Evolutionary conservation across 2,329 filamentous ascomycete species (phyloP).

Genomic region (Magnaporthiopsis rhizophila): DNA sequence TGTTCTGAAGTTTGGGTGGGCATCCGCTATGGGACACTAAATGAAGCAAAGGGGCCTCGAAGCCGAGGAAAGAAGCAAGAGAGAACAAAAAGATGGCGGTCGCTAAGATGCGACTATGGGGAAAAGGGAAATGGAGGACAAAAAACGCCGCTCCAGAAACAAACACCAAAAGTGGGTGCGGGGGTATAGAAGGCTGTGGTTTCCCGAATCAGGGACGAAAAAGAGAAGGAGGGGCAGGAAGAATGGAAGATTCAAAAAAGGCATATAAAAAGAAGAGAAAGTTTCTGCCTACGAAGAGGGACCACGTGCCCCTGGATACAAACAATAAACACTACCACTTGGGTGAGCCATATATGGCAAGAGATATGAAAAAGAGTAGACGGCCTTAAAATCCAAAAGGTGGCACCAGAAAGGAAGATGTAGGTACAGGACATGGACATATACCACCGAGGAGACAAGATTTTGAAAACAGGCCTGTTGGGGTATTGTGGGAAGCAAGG

Average conservation of each 20-base stretch:
- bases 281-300: not conserved
- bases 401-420: not conserved
- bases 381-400: no score
- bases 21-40: not conserved
- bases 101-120: not conserved
- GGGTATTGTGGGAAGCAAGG: not conserved
- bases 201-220: not conserved
- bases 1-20: not conserved
- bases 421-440: not conserved
- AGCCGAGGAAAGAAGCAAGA: not conserved
- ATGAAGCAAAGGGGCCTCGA: not conserved
- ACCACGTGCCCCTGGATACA: not conserved
- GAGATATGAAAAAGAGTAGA: no score
- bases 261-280: not conserved
- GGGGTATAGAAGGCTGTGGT: not conserved
- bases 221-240: not conserved
- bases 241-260: not conserved
- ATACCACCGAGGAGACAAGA: not conserved
- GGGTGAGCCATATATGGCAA: not conserved
- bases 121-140: not conserved
- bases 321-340: slow-evolving; percentile 11
- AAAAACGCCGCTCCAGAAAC: not conserved
- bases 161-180: not conserved
- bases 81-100: not conserved
- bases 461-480: not conserved